Evolutionary conservation across 192 early-diverging fungal genomes (phyloP).

Genomic region (Backusella circina): DNA sequence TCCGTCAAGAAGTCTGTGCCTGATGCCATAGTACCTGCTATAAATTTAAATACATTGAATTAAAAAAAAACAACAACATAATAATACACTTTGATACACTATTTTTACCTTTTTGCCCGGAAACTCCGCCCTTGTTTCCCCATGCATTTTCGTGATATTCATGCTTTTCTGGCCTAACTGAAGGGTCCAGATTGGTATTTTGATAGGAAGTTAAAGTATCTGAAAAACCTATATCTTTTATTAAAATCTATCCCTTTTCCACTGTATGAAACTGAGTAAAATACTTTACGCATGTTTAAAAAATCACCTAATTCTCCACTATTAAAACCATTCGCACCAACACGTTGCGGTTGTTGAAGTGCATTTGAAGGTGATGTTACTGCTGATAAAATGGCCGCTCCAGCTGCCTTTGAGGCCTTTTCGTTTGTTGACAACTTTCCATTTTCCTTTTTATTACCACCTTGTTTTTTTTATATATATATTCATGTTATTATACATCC

Average conservation of each 20-base stretch:
- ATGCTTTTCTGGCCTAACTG: conserved; percentile 9
- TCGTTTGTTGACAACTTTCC: neutral
- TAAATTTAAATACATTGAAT: neutral
- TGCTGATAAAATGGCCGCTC: conserved; percentile 15
- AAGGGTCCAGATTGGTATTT: conserved; percentile 9
- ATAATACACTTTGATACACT: too few relatives aligned
- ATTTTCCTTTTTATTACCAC: conserved; percentile 1
- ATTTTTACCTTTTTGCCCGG: neutral
- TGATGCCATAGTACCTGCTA: neutral
- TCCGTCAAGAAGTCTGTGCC: conserved; percentile 1
- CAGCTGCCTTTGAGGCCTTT: neutral
- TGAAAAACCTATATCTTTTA: neutral
- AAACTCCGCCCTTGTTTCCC: neutral
- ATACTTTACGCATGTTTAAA: conserved; percentile 7
- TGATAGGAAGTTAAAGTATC: conserved; percentile 9
- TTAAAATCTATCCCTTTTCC: neutral
- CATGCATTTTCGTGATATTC: conserved; percentile 3
- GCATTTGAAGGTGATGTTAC: conserved; percentile 3
- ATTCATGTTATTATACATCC: neutral
- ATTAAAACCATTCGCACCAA: neutral
- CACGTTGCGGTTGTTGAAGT: conserved; percentile 1
- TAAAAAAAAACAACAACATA: neutral
- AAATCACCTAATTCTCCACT: neutral
- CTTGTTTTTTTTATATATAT: neutral
- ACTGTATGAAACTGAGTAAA: neutral